Evolutionary conservation across 768 basidiomycete species (phyloP), one percentile per base, ranked within the genome.

Genomic region (Asterophora lycoperdoides): DNA sequence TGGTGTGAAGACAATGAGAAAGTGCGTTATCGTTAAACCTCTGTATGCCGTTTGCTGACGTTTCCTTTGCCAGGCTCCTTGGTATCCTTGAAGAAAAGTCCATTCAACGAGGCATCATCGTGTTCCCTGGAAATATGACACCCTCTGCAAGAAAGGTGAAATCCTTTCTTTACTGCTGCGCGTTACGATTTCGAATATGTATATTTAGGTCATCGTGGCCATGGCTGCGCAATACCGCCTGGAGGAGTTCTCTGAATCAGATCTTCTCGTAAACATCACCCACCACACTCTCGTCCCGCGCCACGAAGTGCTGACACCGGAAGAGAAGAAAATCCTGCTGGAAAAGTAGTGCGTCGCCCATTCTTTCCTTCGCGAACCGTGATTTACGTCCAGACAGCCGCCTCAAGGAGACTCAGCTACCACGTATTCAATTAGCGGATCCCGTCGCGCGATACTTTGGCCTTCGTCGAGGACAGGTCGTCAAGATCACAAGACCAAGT

Each of bases 361-460:
- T 49, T 29, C 48, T 39, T 50, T 35, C 41, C 23, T 14, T 39
- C 33, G 44, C 20, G 48, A 35, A 19, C 44, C 52, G 53, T 44
- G 44, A 53, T 41, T 55, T 53, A 54, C 58, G 50, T 54, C 19
- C 46, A 35, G 51, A 45, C 59, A 99, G 95, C 70, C 95, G 96
- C 54, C 72, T 99, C 49, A 95, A 95, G 68, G 96, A 98, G 64
- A 97, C 95, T 1, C 96, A 99, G 62, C 76, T 99, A 48, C 96
- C 96, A 41, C 89, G 96, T 18, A 98, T 99, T 55, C 94, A 97
- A 69, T 68, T 96, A 36, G 84, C 86, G 20, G 96, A 99, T 67
- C 96, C 96, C 8, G 95, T 99, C n/a, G 93, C 96, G 35, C 83
- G 94, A 51, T 98, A 99, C 68, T 99, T 97, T 71, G 96, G 96